Evolutionary conservation across 768 basidiomycete species (phyloP).

Genomic region (Kwoniella pini): DNA sequence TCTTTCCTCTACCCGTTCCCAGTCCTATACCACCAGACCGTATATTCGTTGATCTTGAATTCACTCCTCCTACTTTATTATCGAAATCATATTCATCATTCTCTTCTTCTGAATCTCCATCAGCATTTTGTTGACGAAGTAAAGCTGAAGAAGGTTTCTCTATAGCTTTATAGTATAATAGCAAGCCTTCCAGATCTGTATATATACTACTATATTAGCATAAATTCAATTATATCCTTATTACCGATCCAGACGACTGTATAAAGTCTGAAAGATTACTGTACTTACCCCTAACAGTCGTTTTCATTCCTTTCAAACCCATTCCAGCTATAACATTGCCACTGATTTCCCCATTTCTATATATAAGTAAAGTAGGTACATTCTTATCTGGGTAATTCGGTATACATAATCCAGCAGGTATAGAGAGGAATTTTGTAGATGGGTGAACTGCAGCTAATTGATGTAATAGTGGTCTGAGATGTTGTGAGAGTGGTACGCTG

Average conservation of each 20-base stretch:
- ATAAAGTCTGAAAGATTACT: not conserved
- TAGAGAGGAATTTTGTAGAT: conserved; percentile 92
- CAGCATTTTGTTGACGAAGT: conserved; percentile 19
- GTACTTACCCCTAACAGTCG: conserved; percentile 70
- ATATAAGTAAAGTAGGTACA: conserved; percentile 87
- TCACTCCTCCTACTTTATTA: conserved; percentile 60
- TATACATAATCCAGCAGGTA: conserved; percentile 92
- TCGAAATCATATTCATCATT: conserved; percentile 57
- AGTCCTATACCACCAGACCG: conserved; percentile 52
- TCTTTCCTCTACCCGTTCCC: conserved; percentile 51
- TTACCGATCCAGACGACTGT: no score
- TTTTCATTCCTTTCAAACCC: conserved; percentile 59
- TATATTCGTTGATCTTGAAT: conserved; percentile 35
- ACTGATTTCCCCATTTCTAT: conserved; percentile 85
- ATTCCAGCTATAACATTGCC: conserved; percentile 78
- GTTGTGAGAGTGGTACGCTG: conserved; percentile 79
- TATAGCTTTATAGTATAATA: conserved; percentile 66
- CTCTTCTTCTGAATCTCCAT: conserved; percentile 46
- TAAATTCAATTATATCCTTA: no score
- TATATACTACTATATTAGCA: no score
- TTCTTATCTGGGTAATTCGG: conserved; percentile 90
- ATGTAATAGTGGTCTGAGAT: conserved; percentile 68
- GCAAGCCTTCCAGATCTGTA: conserved; percentile 57
- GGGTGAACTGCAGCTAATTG: conserved; percentile 79
- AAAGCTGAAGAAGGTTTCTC: conserved; percentile 58